These are phyloP conservation scores for Populus pruinosa DNA, from an alignment of 345 rosid genomes.

Conservation along the genomic window DNA sequence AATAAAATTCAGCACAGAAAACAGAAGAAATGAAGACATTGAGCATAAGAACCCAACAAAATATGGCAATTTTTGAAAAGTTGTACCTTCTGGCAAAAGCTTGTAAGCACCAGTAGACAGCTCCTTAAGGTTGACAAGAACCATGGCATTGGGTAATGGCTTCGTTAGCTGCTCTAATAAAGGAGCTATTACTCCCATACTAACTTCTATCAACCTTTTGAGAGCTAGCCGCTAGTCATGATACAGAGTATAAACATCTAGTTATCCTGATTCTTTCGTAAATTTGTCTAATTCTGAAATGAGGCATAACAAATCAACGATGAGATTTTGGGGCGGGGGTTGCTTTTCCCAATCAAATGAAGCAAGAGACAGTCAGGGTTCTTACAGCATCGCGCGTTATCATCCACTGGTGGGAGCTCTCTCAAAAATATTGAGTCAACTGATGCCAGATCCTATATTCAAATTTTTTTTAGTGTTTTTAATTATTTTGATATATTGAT, in stretches of 20 bases:
- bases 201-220: conserved; percentile 81
- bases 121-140: conserved; percentile 86
- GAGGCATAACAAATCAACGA: not conserved
- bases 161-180: conserved; percentile 92
- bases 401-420: conserved; percentile 85
- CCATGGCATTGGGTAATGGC: conserved; percentile 92
- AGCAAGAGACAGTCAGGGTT: conserved; percentile 18
- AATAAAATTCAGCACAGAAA: conserved; percentile 1
- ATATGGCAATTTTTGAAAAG: conserved; percentile 8
- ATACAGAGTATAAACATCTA: conserved; percentile 11
- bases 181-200: conserved; percentile 92
- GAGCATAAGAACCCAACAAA: conserved; percentile 1
- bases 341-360: not conserved
- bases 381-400: conserved; percentile 82
- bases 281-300: conserved; percentile 2
- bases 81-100: conserved; percentile 94
- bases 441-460: conserved; percentile 80
- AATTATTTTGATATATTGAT: no score
- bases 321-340: not conserved
- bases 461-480: not conserved
- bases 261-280: conserved; percentile 17
- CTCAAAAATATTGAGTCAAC: conserved; percentile 84
- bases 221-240: conserved; percentile 79
- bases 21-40: conserved; percentile 3
- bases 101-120: conserved; percentile 81